Percentiles rank a stretch among this genome's conserved stretches.
phyloP scores from a whole-genome alignment of 192 early-diverging fungal genomes.

The Diversispora epigaea region DNA sequence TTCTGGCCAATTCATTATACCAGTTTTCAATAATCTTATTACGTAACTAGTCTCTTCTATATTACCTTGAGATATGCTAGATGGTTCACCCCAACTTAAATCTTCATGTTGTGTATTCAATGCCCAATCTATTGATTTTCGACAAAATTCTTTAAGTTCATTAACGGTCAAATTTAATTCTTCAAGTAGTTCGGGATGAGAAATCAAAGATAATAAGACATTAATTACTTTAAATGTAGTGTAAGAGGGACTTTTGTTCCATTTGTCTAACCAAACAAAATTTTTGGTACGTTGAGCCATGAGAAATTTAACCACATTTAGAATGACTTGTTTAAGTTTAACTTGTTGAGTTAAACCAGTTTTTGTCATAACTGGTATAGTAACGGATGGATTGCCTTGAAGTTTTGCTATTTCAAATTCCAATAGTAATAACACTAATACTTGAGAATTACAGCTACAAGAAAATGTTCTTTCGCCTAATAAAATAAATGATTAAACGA shows the following conservation, averaged over 20 bases:
- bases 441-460: no score
- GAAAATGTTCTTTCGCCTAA: no score
- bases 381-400: background rate
- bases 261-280: slow-evolving; percentile 11
- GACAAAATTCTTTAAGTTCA: background rate
- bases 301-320: background rate
- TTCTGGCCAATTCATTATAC: background rate
- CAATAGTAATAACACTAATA: background rate
- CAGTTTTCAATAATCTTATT: slow-evolving; percentile 7
- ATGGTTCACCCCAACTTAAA: slow-evolving; percentile 28
- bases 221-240: slow-evolving; percentile 7
- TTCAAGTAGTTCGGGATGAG: background rate
- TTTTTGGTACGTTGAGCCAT: background rate
- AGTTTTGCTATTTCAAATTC: background rate
- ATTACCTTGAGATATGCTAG: background rate
- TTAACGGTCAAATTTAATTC: background rate
- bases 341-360: background rate
- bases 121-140: slow-evolving; percentile 7
- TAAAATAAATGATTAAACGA: no score
- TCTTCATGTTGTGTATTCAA: slow-evolving; percentile 19
- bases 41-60: slow-evolving; percentile 27
- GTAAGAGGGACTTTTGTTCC: background rate
- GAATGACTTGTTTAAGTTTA: background rate
- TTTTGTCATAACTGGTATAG: background rate
- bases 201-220: background rate